phyloP scores from a whole-genome alignment of 2,329 filamentous ascomycete genomes.

The Corinectria fuckeliana region DNA sequence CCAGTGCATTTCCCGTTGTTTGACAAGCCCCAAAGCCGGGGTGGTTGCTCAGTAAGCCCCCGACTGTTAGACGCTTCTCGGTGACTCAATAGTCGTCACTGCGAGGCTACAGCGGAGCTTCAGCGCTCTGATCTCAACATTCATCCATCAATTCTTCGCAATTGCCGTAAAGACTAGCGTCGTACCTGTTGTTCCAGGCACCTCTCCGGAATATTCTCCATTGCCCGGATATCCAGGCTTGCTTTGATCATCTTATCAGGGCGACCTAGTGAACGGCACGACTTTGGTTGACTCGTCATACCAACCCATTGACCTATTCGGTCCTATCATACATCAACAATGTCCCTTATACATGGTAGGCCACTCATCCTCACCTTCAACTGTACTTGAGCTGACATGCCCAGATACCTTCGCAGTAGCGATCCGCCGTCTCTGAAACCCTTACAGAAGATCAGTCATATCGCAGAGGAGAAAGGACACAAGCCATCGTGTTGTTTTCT shows the following conservation, averaged over 20 bases:
- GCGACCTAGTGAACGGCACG: background rate
- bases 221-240: background rate
- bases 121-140: slow-evolving; percentile 19
- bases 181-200: background rate
- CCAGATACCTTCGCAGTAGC: slow-evolving; percentile 12
- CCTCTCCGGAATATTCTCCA: background rate
- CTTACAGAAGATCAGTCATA: slow-evolving; percentile 1
- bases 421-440: slow-evolving; percentile 19
- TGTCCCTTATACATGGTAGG: slow-evolving; percentile 27
- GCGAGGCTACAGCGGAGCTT: slow-evolving; percentile 31
- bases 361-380: background rate
- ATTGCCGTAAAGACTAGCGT: background rate
- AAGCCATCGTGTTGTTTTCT: background rate
- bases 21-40: slow-evolving; percentile 61
- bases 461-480: slow-evolving; percentile 1
- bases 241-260: background rate
- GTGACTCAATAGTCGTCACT: slow-evolving; percentile 31
- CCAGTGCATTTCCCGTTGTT: slow-evolving; percentile 25
- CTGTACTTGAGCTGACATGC: slow-evolving; percentile 1
- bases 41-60: slow-evolving; percentile 50
- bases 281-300: slow-evolving; percentile 2
- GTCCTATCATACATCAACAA: slow-evolving; percentile 16
- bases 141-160: slow-evolving; percentile 1
- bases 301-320: slow-evolving; percentile 6
- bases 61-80: slow-evolving; percentile 31